Evolutionary conservation across 768 basidiomycete species (phyloP).

Genomic region (Kwoniella shandongensis): DNA sequence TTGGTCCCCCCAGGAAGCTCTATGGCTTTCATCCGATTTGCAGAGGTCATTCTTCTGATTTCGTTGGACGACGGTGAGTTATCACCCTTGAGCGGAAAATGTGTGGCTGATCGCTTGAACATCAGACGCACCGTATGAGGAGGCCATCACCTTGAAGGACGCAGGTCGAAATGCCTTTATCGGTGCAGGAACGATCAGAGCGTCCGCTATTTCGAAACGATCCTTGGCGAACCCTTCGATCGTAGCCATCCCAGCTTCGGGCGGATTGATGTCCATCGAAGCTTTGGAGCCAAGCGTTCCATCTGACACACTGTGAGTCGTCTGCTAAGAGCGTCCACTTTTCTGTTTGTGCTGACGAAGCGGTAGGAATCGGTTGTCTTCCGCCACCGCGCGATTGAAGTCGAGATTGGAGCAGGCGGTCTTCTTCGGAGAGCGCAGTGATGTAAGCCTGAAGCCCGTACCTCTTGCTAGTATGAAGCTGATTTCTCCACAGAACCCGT

Average conservation of each 20-base stretch:
- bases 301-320: conserved; percentile 2
- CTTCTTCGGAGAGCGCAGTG: conserved; percentile 52
- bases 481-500: conserved; percentile 48
- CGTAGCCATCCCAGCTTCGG: conserved; percentile 29
- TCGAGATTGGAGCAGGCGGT: conserved; percentile 56
- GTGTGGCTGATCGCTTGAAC: conserved; percentile 3
- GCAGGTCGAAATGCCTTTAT: conserved; percentile 53
- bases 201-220: conserved; percentile 1
- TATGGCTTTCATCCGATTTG: conserved; percentile 52
- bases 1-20: conserved; percentile 38
- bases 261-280: conserved; percentile 32
- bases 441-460: conserved; percentile 27
- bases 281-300: conserved; percentile 12
- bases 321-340: no score
- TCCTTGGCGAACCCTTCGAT: conserved; percentile 13
- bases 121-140: conserved; percentile 50
- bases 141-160: conserved; percentile 53
- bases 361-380: conserved; percentile 21
- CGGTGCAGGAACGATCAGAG: conserved; percentile 45
- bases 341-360: background rate
- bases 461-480: background rate
- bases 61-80: conserved; percentile 42
- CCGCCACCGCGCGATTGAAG: conserved; percentile 50
- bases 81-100: background rate
- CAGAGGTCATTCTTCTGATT: conserved; percentile 50